Base-by-base conservation (phyloP, 208 protist genomes). In the Tetramitus jugosus region DNA sequence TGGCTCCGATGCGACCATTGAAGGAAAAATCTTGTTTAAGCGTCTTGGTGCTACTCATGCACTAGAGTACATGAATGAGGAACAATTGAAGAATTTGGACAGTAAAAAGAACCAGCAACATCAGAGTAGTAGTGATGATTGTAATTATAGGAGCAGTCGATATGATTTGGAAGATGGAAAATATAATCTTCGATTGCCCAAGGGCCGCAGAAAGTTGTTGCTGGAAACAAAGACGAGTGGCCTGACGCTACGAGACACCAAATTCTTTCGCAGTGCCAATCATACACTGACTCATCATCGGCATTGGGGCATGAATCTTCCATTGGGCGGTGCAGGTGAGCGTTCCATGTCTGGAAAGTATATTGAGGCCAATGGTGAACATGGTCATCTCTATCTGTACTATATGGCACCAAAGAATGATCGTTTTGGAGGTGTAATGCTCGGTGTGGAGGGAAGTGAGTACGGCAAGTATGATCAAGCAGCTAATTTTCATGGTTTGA, bases 231-330 rank as follows among this genome's bases (percentile, higher is more conserved):
- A 74, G 35, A 74, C 67, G 2, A 53, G 33, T 33, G 67, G 67
- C 17, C 20, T 74, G 3, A 74, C 39, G 6, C 53, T 74, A 14
- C 29, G 67, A 45, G 67, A 74, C 37, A 74, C 67, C 0, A 74
- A 74, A 23, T 33, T 74, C 17, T 53, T 74, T 26, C 35, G 42
- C 33, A 74, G 3, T 0, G 37, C 3, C 37, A n/a, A 74, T 53
- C 4, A 3, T 31, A 14, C 53, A 26, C 37, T 74, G 10, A 49
- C 46, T 40, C 67, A 74, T 53, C 67, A 74, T 43, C 29, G 67
- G 39, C 67, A 74, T 53, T 74, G 67, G 67, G 67, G 67, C 20
- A 53, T 49, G 39, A 74, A 74, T 53, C 26, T 74, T 39, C 67
- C 67, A 33, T 26, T 74, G 0, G 67, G 67, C 10, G 67, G 67